phyloP scores from a whole-genome alignment of 768 basidiomycete species.

The Heimioporus sp. region DNA sequence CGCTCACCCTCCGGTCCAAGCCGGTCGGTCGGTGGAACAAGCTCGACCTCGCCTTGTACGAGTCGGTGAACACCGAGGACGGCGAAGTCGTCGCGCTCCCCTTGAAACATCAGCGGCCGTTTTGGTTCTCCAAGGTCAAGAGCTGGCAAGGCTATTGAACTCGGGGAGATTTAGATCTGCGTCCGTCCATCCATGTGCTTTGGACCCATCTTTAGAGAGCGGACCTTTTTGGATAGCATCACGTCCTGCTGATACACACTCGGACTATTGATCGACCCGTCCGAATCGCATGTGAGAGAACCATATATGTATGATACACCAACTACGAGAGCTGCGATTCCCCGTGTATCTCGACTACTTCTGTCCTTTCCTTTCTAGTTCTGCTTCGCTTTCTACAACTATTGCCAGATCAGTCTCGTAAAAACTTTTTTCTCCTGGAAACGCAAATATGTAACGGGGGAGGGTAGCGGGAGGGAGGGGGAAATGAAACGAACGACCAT shows the following conservation, averaged over 20 bases:
- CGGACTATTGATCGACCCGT: too few species aligned
- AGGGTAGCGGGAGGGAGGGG: neutral
- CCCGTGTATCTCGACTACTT: constrained; percentile 31
- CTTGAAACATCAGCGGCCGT: constrained; percentile 84
- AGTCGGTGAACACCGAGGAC: constrained; percentile 70
- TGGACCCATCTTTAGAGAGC: neutral
- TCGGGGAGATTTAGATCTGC: too few species aligned
- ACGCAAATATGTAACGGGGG: constrained; percentile 19
- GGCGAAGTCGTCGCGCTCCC: constrained; percentile 70
- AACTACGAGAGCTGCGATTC: constrained; percentile 22
- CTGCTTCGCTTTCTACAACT: constrained; percentile 23
- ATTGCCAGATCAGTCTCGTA: constrained; percentile 26
- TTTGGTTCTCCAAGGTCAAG: constrained; percentile 90
- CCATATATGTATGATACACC: constrained; percentile 31
- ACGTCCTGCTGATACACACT: too few species aligned
- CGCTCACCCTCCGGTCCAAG: constrained; percentile 64
- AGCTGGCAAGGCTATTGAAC: constrained; percentile 47
- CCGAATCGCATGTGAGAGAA: neutral
- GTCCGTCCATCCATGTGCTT: too few species aligned
- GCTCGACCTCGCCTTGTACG: constrained; percentile 70
- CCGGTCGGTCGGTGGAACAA: constrained; percentile 81
- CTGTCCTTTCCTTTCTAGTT: constrained; percentile 26
- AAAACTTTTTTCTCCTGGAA: constrained; percentile 19
- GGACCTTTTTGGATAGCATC: too few species aligned
- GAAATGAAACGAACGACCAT: constrained; percentile 11